Base-by-base conservation (phyloP, 192 early-diverging fungal genomes). In the Endogone sp. region DNA sequence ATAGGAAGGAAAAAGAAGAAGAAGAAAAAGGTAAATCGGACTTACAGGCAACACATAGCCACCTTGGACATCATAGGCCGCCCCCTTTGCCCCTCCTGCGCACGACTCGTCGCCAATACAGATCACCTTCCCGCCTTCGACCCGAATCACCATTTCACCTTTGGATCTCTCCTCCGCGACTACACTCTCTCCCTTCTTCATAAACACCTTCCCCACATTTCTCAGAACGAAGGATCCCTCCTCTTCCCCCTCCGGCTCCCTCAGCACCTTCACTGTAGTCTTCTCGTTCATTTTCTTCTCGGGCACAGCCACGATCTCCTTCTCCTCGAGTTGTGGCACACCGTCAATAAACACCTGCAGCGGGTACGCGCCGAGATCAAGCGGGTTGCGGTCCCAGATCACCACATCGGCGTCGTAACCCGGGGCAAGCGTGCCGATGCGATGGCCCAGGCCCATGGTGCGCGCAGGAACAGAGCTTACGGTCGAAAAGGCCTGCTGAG, bases 401-500 rank as follows among this genome's bases (percentile, higher is more conserved):
- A 93, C 90, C 27, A 92, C 68, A 74, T 94, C 92, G 9, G 92
- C 92, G 81, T 94, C 92, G 72, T 89, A 90, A 24, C 90, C 89
- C 3, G 73, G 64, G 23, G 74, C 75, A 30, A 94, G 73, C 37
- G 74, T 76, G 1, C 92, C 92, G 44, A 94, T 73, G 55, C 92
- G 81, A 67, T 88, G 78, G 10, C 81, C 89, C 11, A 87, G 72
- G 22, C 92, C 92, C 25, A 94, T 70, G 3, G 79, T 76, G 55
- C 84, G 77, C 22, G 92, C 92, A 10, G 91, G 91, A 11, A 89
- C 84, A 9, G 86, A 86, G 11, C 91, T 94, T 3, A 93, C 83
- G 4, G 89, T 75, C 9, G 80, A 70, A 64, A 94, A 76, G 0
- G 91, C 81, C 10, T 83, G 56, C 28, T 83, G 69, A 23, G 83